Evolutionary conservation across 2,329 filamentous ascomycete species (phyloP).

Genomic region (Zalaria sp.): DNA sequence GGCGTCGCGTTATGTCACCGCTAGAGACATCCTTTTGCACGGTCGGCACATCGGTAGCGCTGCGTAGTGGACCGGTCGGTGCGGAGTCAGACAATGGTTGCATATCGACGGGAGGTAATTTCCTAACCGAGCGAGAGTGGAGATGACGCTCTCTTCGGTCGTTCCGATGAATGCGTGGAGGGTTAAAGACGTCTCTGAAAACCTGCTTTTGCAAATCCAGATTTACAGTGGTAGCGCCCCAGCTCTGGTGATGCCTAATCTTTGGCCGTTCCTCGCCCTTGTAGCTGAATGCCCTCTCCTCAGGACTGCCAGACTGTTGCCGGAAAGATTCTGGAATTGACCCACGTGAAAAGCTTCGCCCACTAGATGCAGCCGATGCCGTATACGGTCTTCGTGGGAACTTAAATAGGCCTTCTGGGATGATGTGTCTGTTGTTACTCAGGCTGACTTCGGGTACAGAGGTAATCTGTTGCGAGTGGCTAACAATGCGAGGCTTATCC

Average conservation of each 20-base stretch:
- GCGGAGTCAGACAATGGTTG: constrained; percentile 2
- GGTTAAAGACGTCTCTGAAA: constrained; percentile 79
- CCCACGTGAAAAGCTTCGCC: background rate
- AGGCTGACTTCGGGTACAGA: constrained; percentile 80
- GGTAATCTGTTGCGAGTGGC: constrained; percentile 62
- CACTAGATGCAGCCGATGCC: background rate
- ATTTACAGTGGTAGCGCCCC: constrained; percentile 89
- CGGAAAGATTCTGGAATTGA: background rate
- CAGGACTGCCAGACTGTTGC: background rate
- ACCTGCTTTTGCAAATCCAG: constrained; percentile 78
- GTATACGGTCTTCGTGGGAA: constrained; percentile 33
- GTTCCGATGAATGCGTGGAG: constrained; percentile 68
- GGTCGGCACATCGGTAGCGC: constrained; percentile 22
- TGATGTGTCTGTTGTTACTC: constrained; percentile 85
- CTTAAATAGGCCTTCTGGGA: constrained; percentile 70
- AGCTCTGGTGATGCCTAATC: constrained; percentile 42
- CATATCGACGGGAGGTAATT: constrained; percentile 3
- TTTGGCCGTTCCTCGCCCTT: constrained; percentile 18
- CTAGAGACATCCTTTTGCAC: constrained; percentile 14
- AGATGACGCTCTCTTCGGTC: constrained; percentile 56
- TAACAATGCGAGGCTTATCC: constrained; percentile 40
- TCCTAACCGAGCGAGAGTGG: constrained; percentile 43
- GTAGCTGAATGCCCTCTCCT: background rate
- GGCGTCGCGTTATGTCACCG: constrained; percentile 23
- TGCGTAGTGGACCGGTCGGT: constrained; percentile 17